phyloP scores from a whole-genome alignment of 352 stramenopile species.

The Phytophthora pini region DNA sequence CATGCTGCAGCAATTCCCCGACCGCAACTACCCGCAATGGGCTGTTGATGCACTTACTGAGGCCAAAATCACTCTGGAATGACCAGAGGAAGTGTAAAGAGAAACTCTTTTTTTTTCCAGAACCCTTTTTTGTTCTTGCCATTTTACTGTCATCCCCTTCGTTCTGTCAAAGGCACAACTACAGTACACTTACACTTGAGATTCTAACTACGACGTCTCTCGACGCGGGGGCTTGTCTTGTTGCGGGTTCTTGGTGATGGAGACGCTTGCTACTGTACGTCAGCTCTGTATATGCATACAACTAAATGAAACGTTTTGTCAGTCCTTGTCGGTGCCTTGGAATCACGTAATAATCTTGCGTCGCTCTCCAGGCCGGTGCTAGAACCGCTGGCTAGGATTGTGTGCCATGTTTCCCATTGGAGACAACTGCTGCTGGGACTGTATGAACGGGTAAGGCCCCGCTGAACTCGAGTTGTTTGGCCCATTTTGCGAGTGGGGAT shows the following conservation, averaged over 20 bases:
- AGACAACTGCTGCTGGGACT: slow-evolving; percentile 38
- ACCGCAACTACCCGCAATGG: slow-evolving; percentile 66
- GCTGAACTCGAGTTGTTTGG: slow-evolving; percentile 3
- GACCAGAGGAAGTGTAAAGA: background rate
- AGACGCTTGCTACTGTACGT: slow-evolving; percentile 35
- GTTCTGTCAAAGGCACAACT: slow-evolving; percentile 19
- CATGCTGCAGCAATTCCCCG: slow-evolving; percentile 76
- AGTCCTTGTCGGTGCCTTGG: too few relatives aligned
- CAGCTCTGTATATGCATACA: slow-evolving; percentile 31
- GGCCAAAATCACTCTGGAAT: slow-evolving; percentile 55
- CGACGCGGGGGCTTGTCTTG: slow-evolving; percentile 22
- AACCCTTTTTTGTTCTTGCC: slow-evolving; percentile 25
- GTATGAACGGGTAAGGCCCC: slow-evolving; percentile 32
- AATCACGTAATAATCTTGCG: background rate
- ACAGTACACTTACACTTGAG: slow-evolving; percentile 34
- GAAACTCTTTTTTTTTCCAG: slow-evolving; percentile 14
- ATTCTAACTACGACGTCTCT: slow-evolving; percentile 32
- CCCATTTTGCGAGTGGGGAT: slow-evolving; percentile 22
- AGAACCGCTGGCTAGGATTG: slow-evolving; percentile 40
- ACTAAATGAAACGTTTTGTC: slow-evolving; percentile 11
- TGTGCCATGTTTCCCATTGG: slow-evolving; percentile 36
- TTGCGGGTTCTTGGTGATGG: slow-evolving; percentile 33
- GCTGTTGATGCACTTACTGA: slow-evolving; percentile 70
- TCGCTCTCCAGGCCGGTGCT: slow-evolving; percentile 3
- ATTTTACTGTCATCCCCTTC: slow-evolving; percentile 34